Evolutionary conservation across 2,329 filamentous ascomycete species (phyloP).

Genomic region (Fusarium tjaetaba): DNA sequence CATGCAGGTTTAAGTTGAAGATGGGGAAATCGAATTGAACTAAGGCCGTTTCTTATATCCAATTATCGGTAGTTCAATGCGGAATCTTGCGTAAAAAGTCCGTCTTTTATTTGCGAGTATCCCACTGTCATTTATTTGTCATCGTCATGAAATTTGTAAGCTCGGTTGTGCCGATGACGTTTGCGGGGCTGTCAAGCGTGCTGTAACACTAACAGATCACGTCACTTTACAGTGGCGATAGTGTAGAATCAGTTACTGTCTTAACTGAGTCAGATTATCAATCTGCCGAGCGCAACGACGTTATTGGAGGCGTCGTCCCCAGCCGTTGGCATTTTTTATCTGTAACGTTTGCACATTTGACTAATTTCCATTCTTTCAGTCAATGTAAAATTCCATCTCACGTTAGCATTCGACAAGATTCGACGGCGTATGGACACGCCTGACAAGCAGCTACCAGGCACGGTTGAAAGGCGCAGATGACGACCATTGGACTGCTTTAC

Average conservation of each 20-base stretch:
- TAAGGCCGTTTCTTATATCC: neutral
- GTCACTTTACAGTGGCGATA: accelerated
- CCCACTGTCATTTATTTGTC: constrained; percentile 21
- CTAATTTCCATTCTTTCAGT: no score
- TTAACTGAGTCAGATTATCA: neutral
- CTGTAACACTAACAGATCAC: constrained; percentile 5
- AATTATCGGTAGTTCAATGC: neutral
- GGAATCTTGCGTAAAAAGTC: constrained; percentile 15
- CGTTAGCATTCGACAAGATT: neutral
- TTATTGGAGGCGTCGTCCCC: neutral
- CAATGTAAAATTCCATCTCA: neutral
- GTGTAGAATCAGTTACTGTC: neutral
- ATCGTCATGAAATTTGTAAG: constrained; percentile 20
- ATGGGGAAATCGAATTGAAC: neutral
- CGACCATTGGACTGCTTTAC: accelerated
- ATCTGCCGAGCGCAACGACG: neutral
- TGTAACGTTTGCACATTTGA: neutral
- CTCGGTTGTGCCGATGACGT: constrained; percentile 15
- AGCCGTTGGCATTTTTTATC: neutral
- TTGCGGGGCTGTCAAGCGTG: neutral
- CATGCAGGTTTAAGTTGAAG: neutral
- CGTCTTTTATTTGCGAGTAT: constrained; percentile 3
- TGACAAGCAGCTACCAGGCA: neutral
- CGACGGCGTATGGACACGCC: accelerated
- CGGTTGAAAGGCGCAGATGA: neutral